Conservation (phyloP, 306 rosid genomes). For the Styphnolobium japonicum region DNA sequence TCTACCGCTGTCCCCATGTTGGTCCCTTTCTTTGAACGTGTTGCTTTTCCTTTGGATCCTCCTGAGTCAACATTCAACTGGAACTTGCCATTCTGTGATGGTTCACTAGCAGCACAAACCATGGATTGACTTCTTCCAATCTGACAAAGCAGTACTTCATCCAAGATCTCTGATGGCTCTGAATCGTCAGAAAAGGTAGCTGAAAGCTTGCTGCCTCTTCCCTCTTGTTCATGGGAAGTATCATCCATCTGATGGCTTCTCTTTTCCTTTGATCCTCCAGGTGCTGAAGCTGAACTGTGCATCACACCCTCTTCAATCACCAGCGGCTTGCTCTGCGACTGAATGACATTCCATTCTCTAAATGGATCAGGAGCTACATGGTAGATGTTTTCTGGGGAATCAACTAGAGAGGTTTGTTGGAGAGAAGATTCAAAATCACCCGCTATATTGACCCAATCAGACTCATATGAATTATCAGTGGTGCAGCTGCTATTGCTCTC, state of each 20-base stretch:
- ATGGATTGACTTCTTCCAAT: neutral
- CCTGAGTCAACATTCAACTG: constrained; percentile 8
- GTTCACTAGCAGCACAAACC: neutral
- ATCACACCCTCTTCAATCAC: neutral
- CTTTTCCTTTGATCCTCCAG: constrained; percentile 28
- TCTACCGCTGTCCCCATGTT: constrained; percentile 35
- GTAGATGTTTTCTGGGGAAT: constrained; percentile 17
- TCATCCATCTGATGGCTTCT: constrained; percentile 31
- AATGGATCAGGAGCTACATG: constrained; percentile 24
- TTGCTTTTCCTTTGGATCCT: constrained; percentile 26
- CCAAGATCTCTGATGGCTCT: constrained; percentile 39
- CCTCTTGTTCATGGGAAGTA: constrained; percentile 27
- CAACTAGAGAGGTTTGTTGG: constrained; percentile 13
- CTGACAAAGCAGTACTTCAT: constrained; percentile 38
- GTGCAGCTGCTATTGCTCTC: constrained; percentile 32
- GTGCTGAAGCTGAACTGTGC: neutral
- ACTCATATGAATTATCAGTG: constrained; percentile 29
- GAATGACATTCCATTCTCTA: constrained; percentile 16
- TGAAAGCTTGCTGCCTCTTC: constrained; percentile 45
- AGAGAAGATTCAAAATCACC: constrained; percentile 27
- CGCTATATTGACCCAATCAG: constrained; percentile 16
- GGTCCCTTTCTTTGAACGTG: constrained; percentile 37
- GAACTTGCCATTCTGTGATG: constrained; percentile 17
- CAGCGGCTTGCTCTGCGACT: neutral
- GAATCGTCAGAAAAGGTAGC: constrained; percentile 31